Evolutionary conservation across 2,329 filamentous ascomycete species (phyloP), one percentile per base, ranked within the genome.

Genomic region (Diaporthe velutina): DNA sequence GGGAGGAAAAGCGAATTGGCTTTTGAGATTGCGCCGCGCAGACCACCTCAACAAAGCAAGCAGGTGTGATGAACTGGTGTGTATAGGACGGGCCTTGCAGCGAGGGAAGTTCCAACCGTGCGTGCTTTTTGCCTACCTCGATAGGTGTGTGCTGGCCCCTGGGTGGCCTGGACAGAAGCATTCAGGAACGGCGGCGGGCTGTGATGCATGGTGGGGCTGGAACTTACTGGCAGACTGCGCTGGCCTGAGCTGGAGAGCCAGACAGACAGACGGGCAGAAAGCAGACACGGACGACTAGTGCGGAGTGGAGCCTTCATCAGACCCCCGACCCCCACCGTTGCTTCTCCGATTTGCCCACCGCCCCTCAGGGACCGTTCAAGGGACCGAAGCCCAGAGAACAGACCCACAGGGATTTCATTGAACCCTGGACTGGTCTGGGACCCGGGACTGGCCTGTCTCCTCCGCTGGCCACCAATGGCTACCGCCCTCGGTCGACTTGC

Each of bases 331-430:
- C 64, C 64, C 64, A 68, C 64, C 64, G 30, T 68, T 54, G 64
- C 64, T 68, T 68, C 33, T 68, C 64, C 64, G 64, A 68, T 68
- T 68, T 68, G 48, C 48, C 64, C 64, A 68, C 64, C 64, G 64
- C 64, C 64, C 45, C 45, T 68, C 64, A 68, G 64, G 64, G 48
- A 68, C 64, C 48, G 48, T 68, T 54, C 64, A 54, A 68, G 64
- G 64, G 64, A 68, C 64, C 64, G 64, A 68, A 54, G 64, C 48
- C 64, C 48, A 68, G 33, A 52, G 48, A 22, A 54, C 33, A 38
- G 64, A 40, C 64, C 64, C 64, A 68, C 64, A 54, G 64, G 64
- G 64, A 68, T 68, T 68, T 50, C 48, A 54, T 68, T 68, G 48
- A 68, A 54, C 64, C 64, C 64, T 68, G 64, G 64, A 30, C 64